phyloP scores from a whole-genome alignment of 129 eudicot species.

The Flaveria trinervia region DNA sequence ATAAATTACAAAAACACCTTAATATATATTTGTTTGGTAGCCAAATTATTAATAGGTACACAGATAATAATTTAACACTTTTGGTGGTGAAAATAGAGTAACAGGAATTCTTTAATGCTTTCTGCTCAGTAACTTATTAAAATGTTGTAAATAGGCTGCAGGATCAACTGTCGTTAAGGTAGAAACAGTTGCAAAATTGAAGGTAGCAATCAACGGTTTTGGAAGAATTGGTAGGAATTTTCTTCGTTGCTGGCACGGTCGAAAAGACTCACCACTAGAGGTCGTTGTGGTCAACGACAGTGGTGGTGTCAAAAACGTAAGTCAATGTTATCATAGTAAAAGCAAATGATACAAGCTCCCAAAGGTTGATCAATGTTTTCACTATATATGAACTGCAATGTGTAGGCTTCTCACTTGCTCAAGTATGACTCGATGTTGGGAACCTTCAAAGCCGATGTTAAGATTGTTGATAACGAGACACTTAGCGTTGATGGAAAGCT shows the following conservation, averaged over 20 bases:
- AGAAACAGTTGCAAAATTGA: slow-evolving; percentile 75
- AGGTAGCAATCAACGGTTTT: slow-evolving; percentile 98
- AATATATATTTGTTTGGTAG: too few relatives aligned
- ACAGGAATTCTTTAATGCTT: background rate
- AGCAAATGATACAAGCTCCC: background rate
- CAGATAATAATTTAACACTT: too few relatives aligned
- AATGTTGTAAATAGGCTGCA: slow-evolving; percentile 41
- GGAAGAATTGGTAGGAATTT: slow-evolving; percentile 98
- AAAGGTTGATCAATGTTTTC: slow-evolving; percentile 1
- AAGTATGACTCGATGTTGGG: slow-evolving; percentile 97
- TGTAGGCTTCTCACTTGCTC: slow-evolving; percentile 94
- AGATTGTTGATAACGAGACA: slow-evolving; percentile 70
- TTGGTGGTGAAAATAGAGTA: too few relatives aligned
- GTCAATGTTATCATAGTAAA: slow-evolving; percentile 23
- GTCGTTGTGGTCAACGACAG: slow-evolving; percentile 93
- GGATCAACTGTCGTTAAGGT: slow-evolving; percentile 57
- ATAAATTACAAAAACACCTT: too few relatives aligned
- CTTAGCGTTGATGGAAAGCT: slow-evolving; percentile 88
- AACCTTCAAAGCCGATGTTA: slow-evolving; percentile 90
- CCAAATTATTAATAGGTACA: too few relatives aligned
- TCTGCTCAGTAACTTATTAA: background rate
- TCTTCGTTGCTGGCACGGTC: slow-evolving; percentile 99
- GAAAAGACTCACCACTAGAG: slow-evolving; percentile 88
- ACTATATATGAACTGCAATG: background rate
- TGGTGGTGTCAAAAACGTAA: slow-evolving; percentile 96